phyloP scores from a whole-genome alignment of 2,329 filamentous ascomycete genomes.

The Trichoderma arundinaceum region DNA sequence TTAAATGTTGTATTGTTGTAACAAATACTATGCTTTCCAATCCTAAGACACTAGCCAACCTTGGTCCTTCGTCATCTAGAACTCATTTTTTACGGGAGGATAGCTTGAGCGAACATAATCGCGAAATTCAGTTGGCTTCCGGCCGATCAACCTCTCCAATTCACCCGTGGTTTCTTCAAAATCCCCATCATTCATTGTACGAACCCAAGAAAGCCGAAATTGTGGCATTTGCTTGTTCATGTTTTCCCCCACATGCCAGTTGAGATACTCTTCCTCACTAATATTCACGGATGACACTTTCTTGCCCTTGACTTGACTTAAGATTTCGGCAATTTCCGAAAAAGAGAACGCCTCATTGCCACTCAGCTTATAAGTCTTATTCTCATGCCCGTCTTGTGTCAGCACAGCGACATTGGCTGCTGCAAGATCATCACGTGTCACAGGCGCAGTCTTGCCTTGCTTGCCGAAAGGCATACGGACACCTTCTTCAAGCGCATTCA shows the following conservation, averaged over 20 bases:
- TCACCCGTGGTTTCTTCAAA: slow-evolving; percentile 7
- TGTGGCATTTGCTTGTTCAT: neutral
- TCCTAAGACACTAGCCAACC: neutral
- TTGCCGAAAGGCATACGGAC: slow-evolving; percentile 7
- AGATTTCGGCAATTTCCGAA: slow-evolving; percentile 2
- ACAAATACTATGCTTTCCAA: neutral
- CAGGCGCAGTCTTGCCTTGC: neutral
- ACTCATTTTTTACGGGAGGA: neutral
- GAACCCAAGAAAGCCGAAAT: neutral
- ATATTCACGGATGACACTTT: neutral
- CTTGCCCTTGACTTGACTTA: neutral
- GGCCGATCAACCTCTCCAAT: slow-evolving; percentile 8
- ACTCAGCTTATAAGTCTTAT: slow-evolving; percentile 28
- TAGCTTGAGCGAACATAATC: neutral
- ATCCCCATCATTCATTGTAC: neutral
- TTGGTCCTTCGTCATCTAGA: no score
- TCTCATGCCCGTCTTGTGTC: slow-evolving; percentile 6
- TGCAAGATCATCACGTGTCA: slow-evolving; percentile 4
- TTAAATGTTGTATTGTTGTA: neutral
- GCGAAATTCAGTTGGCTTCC: slow-evolving; percentile 5
- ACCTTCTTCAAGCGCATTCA: neutral
- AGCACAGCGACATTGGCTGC: slow-evolving; percentile 12
- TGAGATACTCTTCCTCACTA: slow-evolving; percentile 13
- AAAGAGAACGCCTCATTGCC: slow-evolving; percentile 17
- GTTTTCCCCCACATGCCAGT: neutral